Base-by-base conservation (phyloP, 2,329 filamentous ascomycete genomes). In the Monosporascus sp. region DNA sequence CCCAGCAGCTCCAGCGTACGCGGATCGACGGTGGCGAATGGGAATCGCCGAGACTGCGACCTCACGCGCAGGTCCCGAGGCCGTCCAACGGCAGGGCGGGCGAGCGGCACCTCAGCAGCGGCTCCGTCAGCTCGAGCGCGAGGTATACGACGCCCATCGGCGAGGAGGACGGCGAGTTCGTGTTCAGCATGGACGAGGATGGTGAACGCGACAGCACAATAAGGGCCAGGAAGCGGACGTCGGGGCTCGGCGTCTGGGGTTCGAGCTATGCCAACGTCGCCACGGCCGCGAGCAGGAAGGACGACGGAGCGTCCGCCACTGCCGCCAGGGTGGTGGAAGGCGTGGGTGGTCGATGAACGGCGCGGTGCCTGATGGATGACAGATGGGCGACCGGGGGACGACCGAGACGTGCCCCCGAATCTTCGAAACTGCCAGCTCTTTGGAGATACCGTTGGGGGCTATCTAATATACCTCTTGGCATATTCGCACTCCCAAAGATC, bases 151-250 rank as follows among this genome's bases (percentile, higher is more conserved):
- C 81, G 1, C 82, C 82, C 3, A 86, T 86, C 56, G 82, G 85
- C 54, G 83, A 86, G 63, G 83, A 86, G 60, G 81, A 86, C 52
- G 74, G 80, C 4, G 78, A 81, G 25, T 85, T 86, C 58, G 79
- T 86, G 15, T 86, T 86, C 65, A 81, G 74, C 62, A 86, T 86
- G 82, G 83, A 86, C 59, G 81, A 83, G 52, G 80, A 82, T 25
- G 79, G 81, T 22, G 81, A 83, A 35, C 71, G 77, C 22, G 71
- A 77, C 38, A 69, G 68, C 11, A 71, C 73, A 18, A 69, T 72
- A 52, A 71, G 74, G 43, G 72, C 74, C 9, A 70, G 76, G 50
- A 82, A 81, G 68, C 75, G 78, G 52, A 72, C 67, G 2, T 78
- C 78, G 2, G 75, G 74, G 5, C 74, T 69, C 54, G 62, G 57